Conservation (phyloP, 495 filamentous ascomycete species). For the Aspergillus egyptiacus region DNA sequence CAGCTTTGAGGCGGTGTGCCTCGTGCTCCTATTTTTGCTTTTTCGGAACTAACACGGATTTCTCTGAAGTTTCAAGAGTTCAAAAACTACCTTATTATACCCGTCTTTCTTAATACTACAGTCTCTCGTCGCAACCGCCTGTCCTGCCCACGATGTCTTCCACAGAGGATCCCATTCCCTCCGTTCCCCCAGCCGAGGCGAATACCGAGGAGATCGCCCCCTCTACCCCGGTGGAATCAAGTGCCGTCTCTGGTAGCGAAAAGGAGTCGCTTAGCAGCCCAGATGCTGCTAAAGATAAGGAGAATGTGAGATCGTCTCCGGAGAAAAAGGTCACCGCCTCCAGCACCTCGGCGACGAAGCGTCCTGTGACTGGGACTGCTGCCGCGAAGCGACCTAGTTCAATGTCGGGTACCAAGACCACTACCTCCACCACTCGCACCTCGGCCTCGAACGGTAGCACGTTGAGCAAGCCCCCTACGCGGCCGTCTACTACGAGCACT, state of each 20-base stretch:
- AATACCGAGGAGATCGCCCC: conserved; percentile 32
- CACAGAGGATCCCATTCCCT: conserved; percentile 32
- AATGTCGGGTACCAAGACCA: conserved; percentile 27
- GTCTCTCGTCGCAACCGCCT: background rate
- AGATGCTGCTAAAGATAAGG: conserved; percentile 35
- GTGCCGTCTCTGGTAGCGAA: conserved; percentile 35
- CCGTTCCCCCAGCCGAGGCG: conserved; percentile 19
- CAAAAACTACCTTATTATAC: background rate
- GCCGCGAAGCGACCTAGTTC: conserved; percentile 35
- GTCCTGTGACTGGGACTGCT: conserved; percentile 28
- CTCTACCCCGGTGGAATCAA: conserved; percentile 37
- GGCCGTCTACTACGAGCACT: conserved; percentile 34
- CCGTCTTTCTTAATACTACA: background rate
- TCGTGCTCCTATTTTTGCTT: conserved; percentile 6
- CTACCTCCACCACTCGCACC: conserved; percentile 24
- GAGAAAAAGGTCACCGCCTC: conserved; percentile 25
- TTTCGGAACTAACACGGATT: conserved; percentile 8
- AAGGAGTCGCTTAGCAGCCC: conserved; percentile 35
- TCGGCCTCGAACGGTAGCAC: conserved; percentile 30
- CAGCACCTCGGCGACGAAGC: conserved; percentile 22
- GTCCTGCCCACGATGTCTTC: conserved; percentile 29
- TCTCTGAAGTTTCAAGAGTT: background rate
- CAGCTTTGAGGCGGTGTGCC: conserved; percentile 3
- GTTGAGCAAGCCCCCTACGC: conserved; percentile 41
- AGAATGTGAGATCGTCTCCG: conserved; percentile 30